phyloP scores from a whole-genome alignment of 2,329 filamentous ascomycete species.

The Fusarium sp. region DNA sequence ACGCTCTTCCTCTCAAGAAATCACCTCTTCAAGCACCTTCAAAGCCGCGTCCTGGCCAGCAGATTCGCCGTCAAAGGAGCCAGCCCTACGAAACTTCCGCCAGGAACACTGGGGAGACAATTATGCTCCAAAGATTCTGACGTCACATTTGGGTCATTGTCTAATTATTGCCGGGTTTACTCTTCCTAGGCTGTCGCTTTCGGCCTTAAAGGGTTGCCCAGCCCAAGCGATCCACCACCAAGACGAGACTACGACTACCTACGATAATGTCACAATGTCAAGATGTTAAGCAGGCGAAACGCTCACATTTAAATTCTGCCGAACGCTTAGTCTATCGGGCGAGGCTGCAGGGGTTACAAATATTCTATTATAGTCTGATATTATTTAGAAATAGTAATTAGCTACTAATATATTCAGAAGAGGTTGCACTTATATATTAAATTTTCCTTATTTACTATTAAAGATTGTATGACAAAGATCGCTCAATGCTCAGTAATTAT shows the following conservation, averaged over 20 bases:
- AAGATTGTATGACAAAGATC: neutral
- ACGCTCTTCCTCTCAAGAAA: neutral
- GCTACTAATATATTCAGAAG: neutral
- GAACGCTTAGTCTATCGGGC: neutral
- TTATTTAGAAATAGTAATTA: neutral
- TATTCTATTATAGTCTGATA: neutral
- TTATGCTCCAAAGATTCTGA: neutral
- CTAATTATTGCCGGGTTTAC: slow-evolving; percentile 7
- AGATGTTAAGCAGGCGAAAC: slow-evolving; percentile 4
- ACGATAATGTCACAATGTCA: neutral
- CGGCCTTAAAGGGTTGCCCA: slow-evolving; percentile 11
- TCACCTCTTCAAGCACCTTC: neutral
- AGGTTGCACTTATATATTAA: neutral
- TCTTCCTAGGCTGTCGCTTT: slow-evolving; percentile 17
- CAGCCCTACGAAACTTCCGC: neutral
- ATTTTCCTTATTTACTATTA: too few species aligned
- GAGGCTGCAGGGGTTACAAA: neutral
- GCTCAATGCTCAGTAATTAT: neutral
- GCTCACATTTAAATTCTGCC: neutral
- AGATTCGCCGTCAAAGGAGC: neutral
- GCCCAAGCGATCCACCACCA: slow-evolving; percentile 3
- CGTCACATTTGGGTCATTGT: slow-evolving; percentile 30
- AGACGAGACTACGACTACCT: neutral
- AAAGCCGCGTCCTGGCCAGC: neutral
- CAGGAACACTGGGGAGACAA: neutral